Evolutionary conservation across 2,329 filamentous ascomycete genomes (phyloP).

Genomic region (Aureobasidium sp.): DNA sequence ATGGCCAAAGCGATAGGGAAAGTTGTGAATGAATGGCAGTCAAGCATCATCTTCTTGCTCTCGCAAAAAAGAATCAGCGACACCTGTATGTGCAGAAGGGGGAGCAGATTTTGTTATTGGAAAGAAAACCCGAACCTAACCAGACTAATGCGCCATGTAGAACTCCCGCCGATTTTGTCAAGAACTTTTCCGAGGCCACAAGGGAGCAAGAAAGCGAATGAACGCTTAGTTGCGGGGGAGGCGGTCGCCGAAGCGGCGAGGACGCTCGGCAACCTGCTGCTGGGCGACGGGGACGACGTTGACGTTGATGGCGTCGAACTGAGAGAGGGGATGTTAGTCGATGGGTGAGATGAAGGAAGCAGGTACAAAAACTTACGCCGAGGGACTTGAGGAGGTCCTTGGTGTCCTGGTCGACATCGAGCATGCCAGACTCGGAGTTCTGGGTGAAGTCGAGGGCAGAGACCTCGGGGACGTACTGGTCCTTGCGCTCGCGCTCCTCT

Average conservation of each 20-base stretch:
- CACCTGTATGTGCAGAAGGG: slow-evolving; percentile 57
- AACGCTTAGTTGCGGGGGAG: slow-evolving; percentile 27
- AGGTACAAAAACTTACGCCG: slow-evolving; percentile 64
- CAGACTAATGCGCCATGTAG: slow-evolving; percentile 14
- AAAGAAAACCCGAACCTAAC: background rate
- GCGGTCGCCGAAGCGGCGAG: slow-evolving; percentile 69
- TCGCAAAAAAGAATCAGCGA: slow-evolving; percentile 62
- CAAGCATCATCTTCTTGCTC: slow-evolving; percentile 61
- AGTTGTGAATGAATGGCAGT: slow-evolving; percentile 62
- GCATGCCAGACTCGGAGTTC: slow-evolving; percentile 83
- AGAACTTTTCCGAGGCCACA: slow-evolving; percentile 27
- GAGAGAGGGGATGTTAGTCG: slow-evolving; percentile 19
- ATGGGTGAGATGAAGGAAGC: slow-evolving; percentile 4
- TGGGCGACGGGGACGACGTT: slow-evolving; percentile 88
- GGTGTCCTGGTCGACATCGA: slow-evolving; percentile 95
- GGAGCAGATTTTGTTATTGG: slow-evolving; percentile 16
- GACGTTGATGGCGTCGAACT: slow-evolving; percentile 98
- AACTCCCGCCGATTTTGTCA: background rate
- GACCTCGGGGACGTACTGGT: slow-evolving; percentile 99
- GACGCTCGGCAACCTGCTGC: slow-evolving; percentile 77
- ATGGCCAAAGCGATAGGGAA: background rate
- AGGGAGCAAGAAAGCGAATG: no score
- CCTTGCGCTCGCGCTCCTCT: slow-evolving; percentile 99
- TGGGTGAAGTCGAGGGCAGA: slow-evolving; percentile 97
- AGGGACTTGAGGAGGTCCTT: slow-evolving; percentile 99